These are phyloP conservation scores for Skeletonema grethae DNA, from an alignment of 108 stramenopile species.

Conservation along the genomic window DNA sequence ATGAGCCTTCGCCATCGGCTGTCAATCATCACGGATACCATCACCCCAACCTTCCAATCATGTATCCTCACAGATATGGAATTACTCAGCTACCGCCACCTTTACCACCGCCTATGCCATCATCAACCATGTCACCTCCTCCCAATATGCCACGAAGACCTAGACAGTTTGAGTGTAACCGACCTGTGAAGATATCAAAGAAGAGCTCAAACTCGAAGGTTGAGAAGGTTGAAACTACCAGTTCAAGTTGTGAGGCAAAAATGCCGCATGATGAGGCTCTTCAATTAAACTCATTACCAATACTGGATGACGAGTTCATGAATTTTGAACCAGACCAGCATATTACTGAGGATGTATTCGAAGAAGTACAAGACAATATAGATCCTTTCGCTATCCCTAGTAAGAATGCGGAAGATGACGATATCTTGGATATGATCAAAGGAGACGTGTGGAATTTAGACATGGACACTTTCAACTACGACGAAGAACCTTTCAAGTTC, in stretches of 20 bases:
- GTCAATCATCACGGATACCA: constrained; percentile 1
- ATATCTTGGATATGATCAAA: constrained; percentile 24
- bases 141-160: constrained; percentile 3
- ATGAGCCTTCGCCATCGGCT: not conserved
- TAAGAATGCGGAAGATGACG: not conserved
- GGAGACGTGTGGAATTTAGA: constrained; percentile 9
- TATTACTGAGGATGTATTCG: not conserved
- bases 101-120: constrained; percentile 14
- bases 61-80: constrained; percentile 9
- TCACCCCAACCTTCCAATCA: constrained; percentile 2
- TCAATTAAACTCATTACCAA: constrained; percentile 9
- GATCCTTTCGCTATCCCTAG: not conserved
- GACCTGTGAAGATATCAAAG: not conserved
- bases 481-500: constrained; percentile 13
- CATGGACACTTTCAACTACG: constrained; percentile 2
- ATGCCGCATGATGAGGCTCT: constrained; percentile 27
- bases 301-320: constrained; percentile 7
- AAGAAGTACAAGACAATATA: not conserved
- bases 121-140: not conserved
- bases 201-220: not conserved
- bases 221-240: not conserved
- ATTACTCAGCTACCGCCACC: constrained; percentile 11
- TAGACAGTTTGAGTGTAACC: not conserved
- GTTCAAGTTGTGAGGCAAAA: not conserved
- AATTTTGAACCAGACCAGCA: constrained; percentile 7